These are phyloP conservation scores for Berkeleyomyces rouxiae DNA, from an alignment of 2,329 filamentous ascomycete genomes.

Conservation along the genomic window DNA sequence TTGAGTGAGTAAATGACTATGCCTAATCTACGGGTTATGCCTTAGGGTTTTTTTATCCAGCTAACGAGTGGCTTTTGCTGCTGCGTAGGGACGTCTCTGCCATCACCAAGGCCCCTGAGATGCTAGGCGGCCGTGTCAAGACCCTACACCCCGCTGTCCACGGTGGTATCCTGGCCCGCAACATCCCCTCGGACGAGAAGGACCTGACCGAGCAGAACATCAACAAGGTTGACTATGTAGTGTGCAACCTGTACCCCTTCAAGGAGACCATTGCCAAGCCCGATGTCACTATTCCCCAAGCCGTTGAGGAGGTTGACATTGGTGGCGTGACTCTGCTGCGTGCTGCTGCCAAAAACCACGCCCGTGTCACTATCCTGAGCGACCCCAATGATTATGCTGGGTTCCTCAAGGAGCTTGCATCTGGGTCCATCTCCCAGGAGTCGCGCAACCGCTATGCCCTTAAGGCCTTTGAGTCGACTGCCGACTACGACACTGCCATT, in stretches of 20 bases:
- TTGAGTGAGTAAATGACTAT: constrained; percentile 51
- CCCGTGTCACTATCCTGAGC: constrained; percentile 85
- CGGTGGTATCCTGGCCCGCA: constrained; percentile 78
- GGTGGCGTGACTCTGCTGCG: constrained; percentile 92
- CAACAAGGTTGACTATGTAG: constrained; percentile 83
- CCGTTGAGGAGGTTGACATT: constrained; percentile 97
- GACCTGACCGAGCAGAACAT: constrained; percentile 92
- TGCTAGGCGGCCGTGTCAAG: constrained; percentile 75
- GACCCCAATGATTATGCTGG: constrained; percentile 87
- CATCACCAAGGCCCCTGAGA: constrained; percentile 93
- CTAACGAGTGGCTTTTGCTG: neutral
- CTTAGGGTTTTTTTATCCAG: neutral
- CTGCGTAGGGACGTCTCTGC: constrained; percentile 71
- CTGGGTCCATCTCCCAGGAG: constrained; percentile 69
- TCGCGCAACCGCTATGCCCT: constrained; percentile 81
- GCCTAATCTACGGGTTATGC: neutral
- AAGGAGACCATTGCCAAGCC: constrained; percentile 95
- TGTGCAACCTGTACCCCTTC: constrained; percentile 99
- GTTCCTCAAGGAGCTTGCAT: constrained; percentile 79
- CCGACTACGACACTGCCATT: constrained; percentile 90
- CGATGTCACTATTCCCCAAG: constrained; percentile 91
- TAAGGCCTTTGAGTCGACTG: constrained; percentile 97
- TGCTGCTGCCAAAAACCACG: constrained; percentile 95
- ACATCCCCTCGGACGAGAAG: constrained; percentile 90
- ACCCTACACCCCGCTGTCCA: constrained; percentile 90